These are phyloP conservation scores for Fusarium euwallaceae DNA, from an alignment of 2,329 filamentous ascomycete species.

Conservation along the genomic window DNA sequence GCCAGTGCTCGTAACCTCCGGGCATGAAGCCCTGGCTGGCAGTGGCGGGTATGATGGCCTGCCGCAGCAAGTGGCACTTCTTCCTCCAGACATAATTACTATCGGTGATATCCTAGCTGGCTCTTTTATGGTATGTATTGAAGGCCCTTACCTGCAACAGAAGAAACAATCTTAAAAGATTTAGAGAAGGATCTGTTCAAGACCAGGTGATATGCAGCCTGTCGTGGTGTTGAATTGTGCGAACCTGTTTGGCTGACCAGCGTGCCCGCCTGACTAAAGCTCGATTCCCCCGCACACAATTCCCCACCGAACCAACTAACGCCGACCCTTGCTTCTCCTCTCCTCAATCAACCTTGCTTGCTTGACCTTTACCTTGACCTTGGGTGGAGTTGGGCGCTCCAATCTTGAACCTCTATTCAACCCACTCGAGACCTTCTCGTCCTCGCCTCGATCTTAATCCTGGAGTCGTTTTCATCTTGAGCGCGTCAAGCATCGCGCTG, in stretches of 20 bases:
- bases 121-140: neutral
- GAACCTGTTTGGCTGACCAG: neutral
- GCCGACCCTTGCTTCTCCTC: neutral
- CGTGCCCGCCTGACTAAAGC: neutral
- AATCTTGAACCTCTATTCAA: constrained; percentile 4
- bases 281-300: constrained; percentile 2
- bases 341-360: neutral
- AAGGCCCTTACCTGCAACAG: neutral
- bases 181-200: neutral
- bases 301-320: neutral
- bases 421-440: constrained; percentile 1
- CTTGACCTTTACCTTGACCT: neutral
- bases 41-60: neutral
- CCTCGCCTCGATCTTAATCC: neutral
- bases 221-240: neutral
- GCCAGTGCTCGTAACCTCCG: neutral
- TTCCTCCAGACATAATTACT: neutral
- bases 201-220: neutral
- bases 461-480: neutral
- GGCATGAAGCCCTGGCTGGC: neutral
- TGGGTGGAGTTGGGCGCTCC: constrained; percentile 5
- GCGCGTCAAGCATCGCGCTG: neutral
- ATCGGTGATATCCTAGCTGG: neutral
- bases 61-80: neutral
- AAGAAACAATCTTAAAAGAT: neutral